Conservation (phyloP, 331 rosid genomes). For the Cydonia oblonga region DNA sequence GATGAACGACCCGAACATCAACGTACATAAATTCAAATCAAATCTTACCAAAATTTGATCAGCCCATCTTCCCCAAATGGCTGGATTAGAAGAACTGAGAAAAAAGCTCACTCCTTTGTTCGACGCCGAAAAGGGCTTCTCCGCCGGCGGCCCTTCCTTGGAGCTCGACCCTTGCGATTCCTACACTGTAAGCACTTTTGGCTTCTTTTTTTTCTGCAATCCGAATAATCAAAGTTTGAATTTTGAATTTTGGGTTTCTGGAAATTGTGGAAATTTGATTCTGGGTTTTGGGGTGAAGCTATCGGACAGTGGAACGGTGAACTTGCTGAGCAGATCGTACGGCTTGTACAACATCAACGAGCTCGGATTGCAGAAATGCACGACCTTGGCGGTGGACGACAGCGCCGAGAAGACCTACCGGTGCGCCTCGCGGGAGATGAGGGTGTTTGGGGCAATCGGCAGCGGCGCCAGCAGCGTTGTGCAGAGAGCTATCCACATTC, state of each 20-base stretch:
- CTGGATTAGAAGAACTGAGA: constrained; percentile 47
- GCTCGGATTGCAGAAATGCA: constrained; percentile 82
- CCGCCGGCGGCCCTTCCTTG: constrained; percentile 34
- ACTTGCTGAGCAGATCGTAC: constrained; percentile 79
- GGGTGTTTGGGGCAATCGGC: constrained; percentile 89
- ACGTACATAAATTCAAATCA: not conserved
- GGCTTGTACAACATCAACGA: constrained; percentile 86
- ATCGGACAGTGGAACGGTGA: constrained; percentile 82
- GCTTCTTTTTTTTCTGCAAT: not conserved
- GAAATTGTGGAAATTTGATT: not conserved
- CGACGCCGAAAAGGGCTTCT: constrained; percentile 72
- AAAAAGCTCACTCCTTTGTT: constrained; percentile 48
- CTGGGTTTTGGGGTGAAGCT: constrained; percentile 31
- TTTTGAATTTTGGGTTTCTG: not conserved
- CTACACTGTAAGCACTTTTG: constrained; percentile 42
- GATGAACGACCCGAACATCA: not conserved
- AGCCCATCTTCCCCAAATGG: constrained; percentile 16
- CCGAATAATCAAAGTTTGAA: not conserved
- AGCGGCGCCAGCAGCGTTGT: constrained; percentile 96
- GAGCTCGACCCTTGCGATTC: constrained; percentile 77
- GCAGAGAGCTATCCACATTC: constrained; percentile 92
- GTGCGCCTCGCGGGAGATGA: constrained; percentile 83
- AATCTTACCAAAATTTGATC: not conserved
- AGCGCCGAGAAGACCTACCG: constrained; percentile 59
- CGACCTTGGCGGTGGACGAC: constrained; percentile 44